Percentiles rank a stretch among this genome's conserved stretches.
These are phyloP conservation scores for Phalaenopsis aphrodite DNA, from an alignment of 106 monocot genomes.

Conservation along the genomic window DNA sequence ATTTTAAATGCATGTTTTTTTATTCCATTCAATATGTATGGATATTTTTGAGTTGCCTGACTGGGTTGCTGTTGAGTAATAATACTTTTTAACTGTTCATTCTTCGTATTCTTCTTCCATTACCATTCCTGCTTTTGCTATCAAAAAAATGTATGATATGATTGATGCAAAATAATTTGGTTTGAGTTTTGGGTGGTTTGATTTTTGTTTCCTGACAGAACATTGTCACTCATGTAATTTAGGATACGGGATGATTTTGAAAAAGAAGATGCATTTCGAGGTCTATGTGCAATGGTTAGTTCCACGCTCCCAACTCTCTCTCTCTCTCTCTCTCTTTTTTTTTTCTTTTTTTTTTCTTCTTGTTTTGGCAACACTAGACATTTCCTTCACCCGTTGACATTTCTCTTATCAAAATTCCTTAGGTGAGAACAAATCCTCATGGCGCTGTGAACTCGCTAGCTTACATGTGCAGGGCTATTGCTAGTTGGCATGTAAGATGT, in stretches of 20 bases:
- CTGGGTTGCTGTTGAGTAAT: background rate
- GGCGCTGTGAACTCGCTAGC: slow-evolving; percentile 58
- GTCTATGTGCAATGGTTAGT: slow-evolving; percentile 86
- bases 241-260: slow-evolving; percentile 98
- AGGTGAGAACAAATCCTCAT: slow-evolving; percentile 84
- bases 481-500: slow-evolving; percentile 89
- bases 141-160: background rate
- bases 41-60: background rate
- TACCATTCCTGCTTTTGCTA: background rate
- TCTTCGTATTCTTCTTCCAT: background rate
- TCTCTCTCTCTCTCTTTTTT: background rate
- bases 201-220: background rate
- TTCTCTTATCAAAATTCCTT: background rate
- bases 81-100: background rate
- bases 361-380: background rate
- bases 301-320: background rate
- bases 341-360: background rate
- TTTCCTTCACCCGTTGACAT: background rate
- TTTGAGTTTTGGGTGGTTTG: background rate
- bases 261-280: slow-evolving; percentile 95
- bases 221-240: background rate
- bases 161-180: background rate
- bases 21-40: background rate
- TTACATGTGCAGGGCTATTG: slow-evolving; percentile 70
- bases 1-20: background rate